Conservation (phyloP, 2,329 filamentous ascomycete species). For the Colletotrichum sp. region DNA sequence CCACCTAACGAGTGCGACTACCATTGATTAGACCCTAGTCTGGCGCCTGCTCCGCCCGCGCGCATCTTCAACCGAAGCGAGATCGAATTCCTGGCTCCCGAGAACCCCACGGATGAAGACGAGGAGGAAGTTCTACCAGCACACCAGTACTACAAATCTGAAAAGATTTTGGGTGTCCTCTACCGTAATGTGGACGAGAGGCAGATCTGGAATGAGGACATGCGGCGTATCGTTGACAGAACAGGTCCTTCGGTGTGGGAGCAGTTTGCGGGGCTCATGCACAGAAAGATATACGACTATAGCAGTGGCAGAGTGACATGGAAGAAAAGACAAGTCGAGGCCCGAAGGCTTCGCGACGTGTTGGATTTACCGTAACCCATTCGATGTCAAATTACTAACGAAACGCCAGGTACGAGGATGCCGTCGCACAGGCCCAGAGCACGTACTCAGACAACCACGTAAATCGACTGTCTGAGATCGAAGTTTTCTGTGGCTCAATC, state of each 20-base stretch:
- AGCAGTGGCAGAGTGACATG: constrained; percentile 34
- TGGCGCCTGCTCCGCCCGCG: constrained; percentile 50
- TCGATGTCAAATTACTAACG: not conserved
- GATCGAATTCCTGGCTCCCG: constrained; percentile 39
- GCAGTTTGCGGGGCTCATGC: constrained; percentile 47
- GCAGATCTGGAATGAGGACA: no score
- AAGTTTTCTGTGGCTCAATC: constrained; percentile 61
- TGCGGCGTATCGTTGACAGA: no score
- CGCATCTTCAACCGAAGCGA: constrained; percentile 49
- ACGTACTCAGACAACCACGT: constrained; percentile 50
- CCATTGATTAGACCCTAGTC: constrained; percentile 29
- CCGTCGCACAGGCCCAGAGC: constrained; percentile 43
- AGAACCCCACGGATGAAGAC: constrained; percentile 46
- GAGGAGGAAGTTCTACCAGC: constrained; percentile 62
- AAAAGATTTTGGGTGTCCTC: constrained; percentile 71
- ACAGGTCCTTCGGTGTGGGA: no score
- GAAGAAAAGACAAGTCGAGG: constrained; percentile 37
- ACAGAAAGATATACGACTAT: constrained; percentile 29
- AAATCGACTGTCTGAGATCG: constrained; percentile 50
- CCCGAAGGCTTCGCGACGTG: constrained; percentile 49
- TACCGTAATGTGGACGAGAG: no score
- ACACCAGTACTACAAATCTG: constrained; percentile 28
- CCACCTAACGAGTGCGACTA: not conserved
- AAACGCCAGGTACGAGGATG: constrained; percentile 49
- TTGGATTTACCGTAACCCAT: constrained; percentile 32